Conservation (phyloP, 2,329 filamentous ascomycete species). For the Knoxdaviesia proteae region DNA sequence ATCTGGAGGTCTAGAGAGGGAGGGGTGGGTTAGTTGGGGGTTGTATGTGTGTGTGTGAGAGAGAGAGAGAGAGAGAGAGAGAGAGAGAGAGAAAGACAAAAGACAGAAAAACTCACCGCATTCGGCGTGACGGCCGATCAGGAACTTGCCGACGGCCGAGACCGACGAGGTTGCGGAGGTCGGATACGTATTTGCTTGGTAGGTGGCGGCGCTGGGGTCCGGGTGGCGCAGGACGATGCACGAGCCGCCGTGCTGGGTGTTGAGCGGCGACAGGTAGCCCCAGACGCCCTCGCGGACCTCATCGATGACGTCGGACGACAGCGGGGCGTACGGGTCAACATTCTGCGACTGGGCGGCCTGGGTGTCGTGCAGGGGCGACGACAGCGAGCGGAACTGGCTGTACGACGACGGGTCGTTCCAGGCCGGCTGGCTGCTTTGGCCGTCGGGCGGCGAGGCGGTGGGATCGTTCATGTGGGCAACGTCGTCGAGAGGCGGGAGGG, state of each 20-base stretch:
- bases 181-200: conserved; percentile 21
- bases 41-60: too few relatives aligned
- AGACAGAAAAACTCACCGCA: conserved; percentile 44
- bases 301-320: conserved; percentile 58
- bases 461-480: conserved; percentile 36
- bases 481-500: conserved; percentile 16
- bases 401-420: conserved; percentile 29
- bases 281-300: conserved; percentile 74
- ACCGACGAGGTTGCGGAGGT: conserved; percentile 16
- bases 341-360: conserved; percentile 49
- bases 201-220: conserved; percentile 15
- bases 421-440: conserved; percentile 30
- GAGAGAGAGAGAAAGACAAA: neutral
- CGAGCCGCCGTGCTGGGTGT: conserved; percentile 43
- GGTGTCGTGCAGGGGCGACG: conserved; percentile 35
- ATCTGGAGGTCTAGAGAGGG: conserved; percentile 39
- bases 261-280: conserved; percentile 80
- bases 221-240: conserved; percentile 46
- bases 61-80: neutral
- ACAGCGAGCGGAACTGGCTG: conserved; percentile 22
- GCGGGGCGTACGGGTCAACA: conserved; percentile 45
- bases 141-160: conserved; percentile 29
- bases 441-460: conserved; percentile 48
- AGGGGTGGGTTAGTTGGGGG: neutral
- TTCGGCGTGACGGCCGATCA: conserved; percentile 83